These are phyloP conservation scores for Diaporthe humulicola DNA, from an alignment of 2,329 filamentous ascomycete species.

Conservation along the genomic window DNA sequence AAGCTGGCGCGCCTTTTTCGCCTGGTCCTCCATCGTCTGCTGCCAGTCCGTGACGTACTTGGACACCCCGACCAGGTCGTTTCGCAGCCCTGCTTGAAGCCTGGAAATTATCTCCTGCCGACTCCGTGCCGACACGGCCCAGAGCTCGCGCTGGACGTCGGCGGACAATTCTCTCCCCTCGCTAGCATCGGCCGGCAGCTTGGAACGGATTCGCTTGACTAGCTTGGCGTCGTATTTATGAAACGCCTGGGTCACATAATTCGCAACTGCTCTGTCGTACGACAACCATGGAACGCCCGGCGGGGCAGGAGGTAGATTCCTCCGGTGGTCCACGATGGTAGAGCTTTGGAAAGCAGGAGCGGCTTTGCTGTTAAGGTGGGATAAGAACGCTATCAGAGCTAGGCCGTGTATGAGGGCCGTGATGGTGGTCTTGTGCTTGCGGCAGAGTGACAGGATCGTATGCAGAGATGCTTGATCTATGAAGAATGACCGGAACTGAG, in stretches of 20 bases:
- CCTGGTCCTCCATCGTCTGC: conserved; percentile 45
- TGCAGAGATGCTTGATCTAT: conserved; percentile 33
- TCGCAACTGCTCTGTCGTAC: conserved; percentile 33
- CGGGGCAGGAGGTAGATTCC: conserved; percentile 37
- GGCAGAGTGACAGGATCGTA: conserved; percentile 37
- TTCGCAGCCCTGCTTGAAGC: conserved; percentile 46
- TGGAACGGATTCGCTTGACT: conserved; percentile 45
- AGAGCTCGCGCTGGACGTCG: conserved; percentile 49
- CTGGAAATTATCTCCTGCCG: conserved; percentile 47
- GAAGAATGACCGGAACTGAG: conserved; percentile 35
- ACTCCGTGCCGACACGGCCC: conserved; percentile 46
- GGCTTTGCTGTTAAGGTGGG: conserved; percentile 26
- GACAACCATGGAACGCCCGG: conserved; percentile 34
- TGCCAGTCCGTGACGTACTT: conserved; percentile 53
- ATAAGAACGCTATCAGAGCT: conserved; percentile 38
- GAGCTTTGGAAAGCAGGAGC: conserved; percentile 39
- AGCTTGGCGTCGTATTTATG: conserved; percentile 43
- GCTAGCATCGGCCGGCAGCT: conserved; percentile 36
- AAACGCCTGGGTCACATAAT: conserved; percentile 35
- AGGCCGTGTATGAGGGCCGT: conserved; percentile 39
- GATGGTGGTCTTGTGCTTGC: conserved; percentile 40
- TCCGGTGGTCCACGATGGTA: conserved; percentile 39
- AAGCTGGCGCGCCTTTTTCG: conserved; percentile 47
- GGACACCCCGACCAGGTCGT: conserved; percentile 51
- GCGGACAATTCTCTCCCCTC: conserved; percentile 44